Base-by-base conservation (phyloP, 2,329 filamentous ascomycete genomes). In the Cladosporium halotolerans region DNA sequence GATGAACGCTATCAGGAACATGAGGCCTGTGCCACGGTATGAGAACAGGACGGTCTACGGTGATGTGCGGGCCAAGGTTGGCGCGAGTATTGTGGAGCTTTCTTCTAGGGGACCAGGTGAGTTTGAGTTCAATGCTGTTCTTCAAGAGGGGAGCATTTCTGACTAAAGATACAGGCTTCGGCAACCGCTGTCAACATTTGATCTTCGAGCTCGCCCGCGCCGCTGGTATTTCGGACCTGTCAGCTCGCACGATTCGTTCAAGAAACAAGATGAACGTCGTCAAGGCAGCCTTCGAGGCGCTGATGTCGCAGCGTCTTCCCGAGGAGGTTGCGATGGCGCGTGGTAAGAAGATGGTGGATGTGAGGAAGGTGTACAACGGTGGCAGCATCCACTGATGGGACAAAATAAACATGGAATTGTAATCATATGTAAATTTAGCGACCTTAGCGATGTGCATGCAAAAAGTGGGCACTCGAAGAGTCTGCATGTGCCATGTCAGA, bases 261-360 rank as follows among this genome's bases (percentile, higher is more conserved):
- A 83, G 91, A 65, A 97, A 96, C 78, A 89, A 90, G 62, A 96
- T 97, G 90, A 99, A 99, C 77, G 89, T 91, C 14, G 87, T 96
- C 73, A 96, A 96, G 76, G 93, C 93, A 11, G 81, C 89, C 39
- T 88, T 88, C 72, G 72, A 92, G 70, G 92, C 91, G 4, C 77
- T 99, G 58, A 81, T 82, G 70, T 86, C 78, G 75, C 93, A 99
- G 76, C 82, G 82, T 57, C 79, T 95, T 66, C 93, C 93, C 0
- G 89, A 97, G 69, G 84, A 92, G 67, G 85, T 99, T 67, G 93
- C 93, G 53, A 80, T 88, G 46, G 92, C 89, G 49, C 77, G 91
- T 59, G 92, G 93, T 57, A 92, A 88, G 81, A 99, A 99, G 80
- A 70, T 99, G 67, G 90, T 99, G 33, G 93, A 99, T 76, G 89